Evolutionary conservation across 116 monocot species (phyloP).

Genomic region (Cymodocea nodosa): DNA sequence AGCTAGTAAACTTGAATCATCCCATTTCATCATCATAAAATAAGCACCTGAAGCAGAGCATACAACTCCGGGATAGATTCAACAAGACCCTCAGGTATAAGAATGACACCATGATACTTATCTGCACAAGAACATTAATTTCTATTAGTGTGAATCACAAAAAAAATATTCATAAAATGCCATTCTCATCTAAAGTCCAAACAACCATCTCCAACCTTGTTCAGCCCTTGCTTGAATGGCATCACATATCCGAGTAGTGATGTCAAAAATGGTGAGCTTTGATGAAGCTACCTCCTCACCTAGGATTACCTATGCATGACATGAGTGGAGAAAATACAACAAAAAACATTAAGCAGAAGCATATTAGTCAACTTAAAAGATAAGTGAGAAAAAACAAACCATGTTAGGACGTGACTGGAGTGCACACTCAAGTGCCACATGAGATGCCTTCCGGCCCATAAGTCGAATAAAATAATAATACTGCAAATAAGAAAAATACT

Average conservation of each 20-base stretch:
- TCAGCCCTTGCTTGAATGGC: slow-evolving; percentile 62
- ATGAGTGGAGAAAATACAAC: slow-evolving; percentile 4
- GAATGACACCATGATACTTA: slow-evolving; percentile 70
- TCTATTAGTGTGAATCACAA: not conserved
- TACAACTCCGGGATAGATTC: slow-evolving; percentile 77
- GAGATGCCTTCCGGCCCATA: slow-evolving; percentile 83
- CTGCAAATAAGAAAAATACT: slow-evolving; percentile 17
- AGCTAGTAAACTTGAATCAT: not conserved
- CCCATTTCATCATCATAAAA: not conserved
- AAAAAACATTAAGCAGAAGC: not conserved
- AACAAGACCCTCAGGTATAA: slow-evolving; percentile 82
- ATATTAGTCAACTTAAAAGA: not conserved
- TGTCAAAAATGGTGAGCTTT: slow-evolving; percentile 75
- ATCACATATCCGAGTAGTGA: slow-evolving; percentile 73
- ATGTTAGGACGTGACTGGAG: slow-evolving; percentile 89
- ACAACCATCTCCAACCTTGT: slow-evolving; percentile 28
- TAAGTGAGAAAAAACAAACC: slow-evolving; percentile 23
- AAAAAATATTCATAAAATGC: not conserved
- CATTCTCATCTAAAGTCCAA: slow-evolving; percentile 3
- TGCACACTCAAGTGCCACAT: slow-evolving; percentile 75
- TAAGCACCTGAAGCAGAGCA: slow-evolving; percentile 67
- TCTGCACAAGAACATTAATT: slow-evolving; percentile 18
- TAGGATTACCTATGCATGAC: slow-evolving; percentile 52
- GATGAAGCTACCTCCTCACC: slow-evolving; percentile 75
- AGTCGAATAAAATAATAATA: slow-evolving; percentile 84